phyloP scores from a whole-genome alignment of 2,329 filamentous ascomycete genomes.

The Apiospora malaysiana region DNA sequence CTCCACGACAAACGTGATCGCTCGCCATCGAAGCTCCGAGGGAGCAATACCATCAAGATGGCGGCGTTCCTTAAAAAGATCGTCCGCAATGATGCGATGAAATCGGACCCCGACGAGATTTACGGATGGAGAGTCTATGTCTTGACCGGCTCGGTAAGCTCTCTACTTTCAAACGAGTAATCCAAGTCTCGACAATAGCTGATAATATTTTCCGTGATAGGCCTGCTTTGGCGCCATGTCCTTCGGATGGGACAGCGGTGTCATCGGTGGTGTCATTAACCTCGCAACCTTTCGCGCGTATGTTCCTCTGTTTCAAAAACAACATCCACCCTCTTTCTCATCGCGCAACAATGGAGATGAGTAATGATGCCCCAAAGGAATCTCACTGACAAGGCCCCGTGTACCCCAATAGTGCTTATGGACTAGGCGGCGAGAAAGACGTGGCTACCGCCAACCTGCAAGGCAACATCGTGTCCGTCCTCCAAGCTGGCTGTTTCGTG shows the following conservation, averaged over 20 bases:
- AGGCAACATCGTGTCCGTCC: constrained; percentile 69
- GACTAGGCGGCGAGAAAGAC: constrained; percentile 47
- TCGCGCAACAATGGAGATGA: neutral
- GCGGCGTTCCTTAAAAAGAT: constrained; percentile 46
- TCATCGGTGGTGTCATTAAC: constrained; percentile 70
- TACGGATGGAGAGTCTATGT: constrained; percentile 74
- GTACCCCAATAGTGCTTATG: constrained; percentile 53
- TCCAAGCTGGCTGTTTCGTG: constrained; percentile 49
- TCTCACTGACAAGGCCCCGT: constrained; percentile 24
- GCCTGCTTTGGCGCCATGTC: constrained; percentile 57
- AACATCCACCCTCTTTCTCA: neutral
- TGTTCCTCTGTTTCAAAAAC: constrained; percentile 27
- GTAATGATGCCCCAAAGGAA: neutral
- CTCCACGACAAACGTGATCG: neutral
- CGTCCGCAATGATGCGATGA: constrained; percentile 67
- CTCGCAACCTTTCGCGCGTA: constrained; percentile 62
- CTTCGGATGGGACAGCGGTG: constrained; percentile 68
- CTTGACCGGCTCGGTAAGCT: constrained; percentile 61
- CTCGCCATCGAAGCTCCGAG: neutral
- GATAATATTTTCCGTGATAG: constrained; percentile 25
- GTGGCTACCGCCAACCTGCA: constrained; percentile 59
- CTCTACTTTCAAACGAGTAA: constrained; percentile 21
- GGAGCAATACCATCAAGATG: constrained; percentile 8
- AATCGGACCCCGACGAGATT: constrained; percentile 68
- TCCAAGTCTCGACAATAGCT: neutral